A percentile compares a stretch with the other conserved stretches of the same genome.
Evolutionary conservation across 2,329 filamentous ascomycete species (phyloP).

Genomic region (Aspergillus fischeri): DNA sequence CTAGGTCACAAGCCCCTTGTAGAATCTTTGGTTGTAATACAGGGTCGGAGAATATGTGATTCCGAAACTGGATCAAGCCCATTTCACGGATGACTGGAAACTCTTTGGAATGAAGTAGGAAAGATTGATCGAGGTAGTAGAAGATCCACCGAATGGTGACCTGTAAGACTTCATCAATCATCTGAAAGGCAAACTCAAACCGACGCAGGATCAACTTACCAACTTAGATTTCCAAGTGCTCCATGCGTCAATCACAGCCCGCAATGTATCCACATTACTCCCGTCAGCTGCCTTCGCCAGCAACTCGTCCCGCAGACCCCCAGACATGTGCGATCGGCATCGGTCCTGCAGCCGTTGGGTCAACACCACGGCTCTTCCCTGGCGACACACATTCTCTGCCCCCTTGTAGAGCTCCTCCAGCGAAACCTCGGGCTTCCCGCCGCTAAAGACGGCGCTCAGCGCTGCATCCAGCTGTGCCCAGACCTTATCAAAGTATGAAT

Average conservation of each 20-base stretch:
- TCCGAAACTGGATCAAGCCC: constrained; percentile 70
- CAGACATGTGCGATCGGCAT: constrained; percentile 61
- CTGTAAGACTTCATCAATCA: constrained; percentile 37
- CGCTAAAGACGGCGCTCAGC: constrained; percentile 67
- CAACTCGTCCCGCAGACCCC: constrained; percentile 56
- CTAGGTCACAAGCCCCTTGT: constrained; percentile 71
- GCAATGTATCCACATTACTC: constrained; percentile 62
- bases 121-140: constrained; percentile 89
- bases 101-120: constrained; percentile 70
- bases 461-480: constrained; percentile 71
- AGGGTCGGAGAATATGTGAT: constrained; percentile 52
- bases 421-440: constrained; percentile 62
- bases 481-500: constrained; percentile 72
- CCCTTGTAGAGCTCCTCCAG: constrained; percentile 85
- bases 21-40: constrained; percentile 53
- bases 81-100: constrained; percentile 74
- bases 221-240: constrained; percentile 72
- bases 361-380: constrained; percentile 65
- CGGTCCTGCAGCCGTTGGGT: constrained; percentile 62
- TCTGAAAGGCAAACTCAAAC: constrained; percentile 1
- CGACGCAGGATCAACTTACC: constrained; percentile 44
- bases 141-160: constrained; percentile 80
- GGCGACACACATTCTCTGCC: constrained; percentile 86
- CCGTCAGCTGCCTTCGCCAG: constrained; percentile 51
- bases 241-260: constrained; percentile 63